These are phyloP conservation scores for Rubia balearica DNA, from an alignment of 305 asterid species.

Conservation along the genomic window DNA sequence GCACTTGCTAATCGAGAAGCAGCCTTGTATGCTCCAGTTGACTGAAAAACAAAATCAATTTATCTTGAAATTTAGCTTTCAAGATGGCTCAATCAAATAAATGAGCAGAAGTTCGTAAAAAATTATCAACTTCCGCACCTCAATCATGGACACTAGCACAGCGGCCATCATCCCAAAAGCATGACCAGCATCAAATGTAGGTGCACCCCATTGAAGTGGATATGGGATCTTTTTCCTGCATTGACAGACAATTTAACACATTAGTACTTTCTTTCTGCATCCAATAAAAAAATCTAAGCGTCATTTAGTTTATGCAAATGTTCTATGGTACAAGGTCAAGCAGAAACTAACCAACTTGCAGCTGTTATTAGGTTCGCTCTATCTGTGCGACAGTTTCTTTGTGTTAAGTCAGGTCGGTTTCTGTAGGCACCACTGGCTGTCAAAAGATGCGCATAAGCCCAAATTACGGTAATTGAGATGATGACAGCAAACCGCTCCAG, in stretches of 20 bases:
- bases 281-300: not conserved
- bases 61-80: not conserved
- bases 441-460: slow-evolving; percentile 96
- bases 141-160: slow-evolving; percentile 79
- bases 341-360: slow-evolving; percentile 71
- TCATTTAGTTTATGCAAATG: not conserved
- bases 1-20: slow-evolving; percentile 95
- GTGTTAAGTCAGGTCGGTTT: slow-evolving; percentile 71
- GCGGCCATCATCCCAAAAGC: slow-evolving; percentile 97
- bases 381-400: slow-evolving; percentile 75
- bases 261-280: not conserved
- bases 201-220: slow-evolving; percentile 98
- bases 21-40: slow-evolving; percentile 92
- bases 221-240: slow-evolving; percentile 86
- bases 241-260: not conserved
- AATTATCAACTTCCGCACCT: slow-evolving; percentile 34
- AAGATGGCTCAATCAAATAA: not conserved
- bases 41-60: slow-evolving; percentile 36
- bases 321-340: not conserved
- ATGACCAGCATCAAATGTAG: slow-evolving; percentile 93
- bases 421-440: slow-evolving; percentile 95
- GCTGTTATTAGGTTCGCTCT: slow-evolving; percentile 69
- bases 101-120: not conserved
- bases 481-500: slow-evolving; percentile 83
- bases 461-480: slow-evolving; percentile 63